Conservation (phyloP, 2,329 filamentous ascomycete genomes). For the Claviceps arundinis region DNA sequence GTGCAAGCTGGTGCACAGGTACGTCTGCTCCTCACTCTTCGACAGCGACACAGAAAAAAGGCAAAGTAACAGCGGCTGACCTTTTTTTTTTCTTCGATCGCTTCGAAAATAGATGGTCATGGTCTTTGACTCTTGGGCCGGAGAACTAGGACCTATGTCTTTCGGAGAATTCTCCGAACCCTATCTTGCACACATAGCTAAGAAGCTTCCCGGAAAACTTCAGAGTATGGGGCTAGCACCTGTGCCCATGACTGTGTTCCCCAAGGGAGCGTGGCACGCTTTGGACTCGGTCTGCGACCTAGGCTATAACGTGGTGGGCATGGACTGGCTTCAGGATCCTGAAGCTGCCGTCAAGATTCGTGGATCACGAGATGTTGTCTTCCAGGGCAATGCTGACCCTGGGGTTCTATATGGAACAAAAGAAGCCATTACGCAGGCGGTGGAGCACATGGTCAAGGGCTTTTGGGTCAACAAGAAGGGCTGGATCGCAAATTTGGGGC, state of each 20-base stretch:
- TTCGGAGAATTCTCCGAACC: constrained; percentile 81
- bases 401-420: constrained; percentile 80
- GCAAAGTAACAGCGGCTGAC: neutral
- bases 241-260: constrained; percentile 96
- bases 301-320: constrained; percentile 83
- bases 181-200: constrained; percentile 72
- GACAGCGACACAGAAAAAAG: neutral
- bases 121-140: constrained; percentile 97
- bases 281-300: constrained; percentile 76
- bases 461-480: constrained; percentile 72
- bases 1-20: constrained; percentile 87
- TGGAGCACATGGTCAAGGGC: constrained; percentile 75
- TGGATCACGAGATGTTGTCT: constrained; percentile 56
- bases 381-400: constrained; percentile 94
- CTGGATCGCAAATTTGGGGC: constrained; percentile 94
- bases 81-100: neutral
- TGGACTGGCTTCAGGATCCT: constrained; percentile 91
- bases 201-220: constrained; percentile 63
- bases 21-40: constrained; percentile 10
- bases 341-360: constrained; percentile 71
- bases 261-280: constrained; percentile 94
- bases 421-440: constrained; percentile 66
- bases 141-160: constrained; percentile 71
- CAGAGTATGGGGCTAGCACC: constrained; percentile 59
- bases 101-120: constrained; percentile 55